Percentiles rank a stretch among this genome's conserved stretches.
phyloP scores from a whole-genome alignment of 2,329 filamentous ascomycete species.

The Curvularia hawaiiensis region DNA sequence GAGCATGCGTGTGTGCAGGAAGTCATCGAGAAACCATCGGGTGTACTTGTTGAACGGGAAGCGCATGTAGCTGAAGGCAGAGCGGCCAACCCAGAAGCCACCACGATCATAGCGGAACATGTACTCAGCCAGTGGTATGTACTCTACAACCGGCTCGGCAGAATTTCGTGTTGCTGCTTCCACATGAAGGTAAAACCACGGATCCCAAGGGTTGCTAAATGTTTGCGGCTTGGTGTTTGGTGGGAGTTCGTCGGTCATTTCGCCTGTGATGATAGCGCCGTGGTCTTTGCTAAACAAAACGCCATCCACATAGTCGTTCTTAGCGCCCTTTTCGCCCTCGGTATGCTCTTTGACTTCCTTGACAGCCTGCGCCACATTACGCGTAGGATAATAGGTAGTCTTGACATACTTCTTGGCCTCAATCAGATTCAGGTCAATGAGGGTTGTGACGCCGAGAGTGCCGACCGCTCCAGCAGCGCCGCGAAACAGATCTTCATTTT shows the following conservation, averaged over 20 bases:
- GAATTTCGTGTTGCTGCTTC: conserved; percentile 46
- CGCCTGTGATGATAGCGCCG: conserved; percentile 53
- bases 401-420: conserved; percentile 56
- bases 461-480: conserved; percentile 70
- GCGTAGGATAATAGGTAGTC: conserved; percentile 54
- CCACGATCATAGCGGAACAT: conserved; percentile 74
- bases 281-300: conserved; percentile 54
- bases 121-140: conserved; percentile 68
- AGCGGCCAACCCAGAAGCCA: conserved; percentile 69
- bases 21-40: conserved; percentile 64
- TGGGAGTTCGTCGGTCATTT: conserved; percentile 48
- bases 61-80: conserved; percentile 68
- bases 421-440: conserved; percentile 56
- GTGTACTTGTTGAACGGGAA: conserved; percentile 69
- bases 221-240: conserved; percentile 35
- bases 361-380: conserved; percentile 50
- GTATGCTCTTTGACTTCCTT: conserved; percentile 47
- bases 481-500: conserved; percentile 65
- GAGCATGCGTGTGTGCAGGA: conserved; percentile 68
- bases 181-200: conserved; percentile 59
- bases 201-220: conserved; percentile 53
- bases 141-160: conserved; percentile 53
- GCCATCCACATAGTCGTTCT: conserved; percentile 56
- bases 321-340: conserved; percentile 38
- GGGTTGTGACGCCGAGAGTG: conserved; percentile 69